Evolutionary conservation across 768 basidiomycete species (phyloP).

Genomic region (Lentinula edodes): DNA sequence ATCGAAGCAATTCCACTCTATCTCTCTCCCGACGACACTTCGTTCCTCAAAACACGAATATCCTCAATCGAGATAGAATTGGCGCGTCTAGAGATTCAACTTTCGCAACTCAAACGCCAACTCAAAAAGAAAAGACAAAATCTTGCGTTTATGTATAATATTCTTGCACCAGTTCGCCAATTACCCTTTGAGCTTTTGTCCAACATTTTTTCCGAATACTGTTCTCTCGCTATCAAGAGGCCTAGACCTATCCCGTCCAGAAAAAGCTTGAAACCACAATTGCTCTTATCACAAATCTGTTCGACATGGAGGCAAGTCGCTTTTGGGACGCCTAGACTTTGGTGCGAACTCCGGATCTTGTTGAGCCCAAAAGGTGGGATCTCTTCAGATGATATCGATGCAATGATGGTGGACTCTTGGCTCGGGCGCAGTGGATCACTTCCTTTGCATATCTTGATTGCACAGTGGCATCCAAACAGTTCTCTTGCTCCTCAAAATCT

Average conservation of each 20-base stretch:
- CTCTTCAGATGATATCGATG: no score
- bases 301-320: background rate
- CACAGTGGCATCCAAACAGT: background rate
- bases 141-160: background rate
- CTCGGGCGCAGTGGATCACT: background rate
- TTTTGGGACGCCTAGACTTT: background rate
- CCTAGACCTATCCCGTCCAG: background rate
- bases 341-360: background rate
- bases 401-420: background rate
- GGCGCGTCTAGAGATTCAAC: background rate
- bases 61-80: background rate
- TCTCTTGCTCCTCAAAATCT: background rate
- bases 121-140: background rate
- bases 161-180: slow-evolving; percentile 1
- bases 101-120: background rate
- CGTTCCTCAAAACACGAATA: background rate
- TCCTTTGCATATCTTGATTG: background rate
- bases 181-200: slow-evolving; percentile 2
- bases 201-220: background rate
- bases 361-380: background rate
- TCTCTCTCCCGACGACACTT: background rate
- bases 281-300: background rate
- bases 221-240: background rate
- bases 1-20: background rate
- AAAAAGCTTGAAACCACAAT: background rate